Evolutionary conservation across 345 rosid genomes (phyloP), one percentile per base, ranked within the genome.

Genomic region (Salix koriyanagi): DNA sequence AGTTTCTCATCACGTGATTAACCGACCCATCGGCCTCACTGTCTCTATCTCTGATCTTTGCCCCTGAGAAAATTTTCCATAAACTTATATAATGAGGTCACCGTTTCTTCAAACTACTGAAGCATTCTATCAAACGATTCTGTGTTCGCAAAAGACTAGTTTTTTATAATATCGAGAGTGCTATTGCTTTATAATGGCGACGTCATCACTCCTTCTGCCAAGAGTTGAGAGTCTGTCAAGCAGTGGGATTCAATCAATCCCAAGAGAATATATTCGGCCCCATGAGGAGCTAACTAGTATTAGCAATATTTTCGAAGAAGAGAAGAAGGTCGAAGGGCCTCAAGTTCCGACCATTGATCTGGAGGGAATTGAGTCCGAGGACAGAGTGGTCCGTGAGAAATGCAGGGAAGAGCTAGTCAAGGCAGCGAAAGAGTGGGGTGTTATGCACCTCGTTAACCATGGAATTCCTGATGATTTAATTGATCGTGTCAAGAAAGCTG

Each of bases 371-470:
- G 89, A 88, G 52, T 89, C 94, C 0, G 89, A 87, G 13, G 94
- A 92, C 70, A 12, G 21, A 30, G 74, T 18, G 11, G 83, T 80
- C 2, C 86, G 94, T 0, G 85, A 84, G 70, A 89, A 76, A 67
- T 92, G 96, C 78, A 66, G 85, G 1, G 88, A 85, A 42, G 79
- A 86, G 48, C 86, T 96, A 12, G 85, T 87, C 48, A 80, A 77
- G 46, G 97, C 97, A 0, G 89, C 99, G 21, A 74, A 52, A 71
- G 94, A 90, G 0, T 96, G 97, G 97, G 98, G 98, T 0, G 99
- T 96, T 58, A 94, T 96, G 99, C 98, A 96, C 84, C 84, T 94
- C 14, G 87, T 94, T 44, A 94, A 92, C 89, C 98, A 96, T 69
- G 97, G 99, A 2, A 84, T 96, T 75, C 41, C 92, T 0, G 75